Conservation (phyloP, 2,329 filamentous ascomycete genomes). For the Teratosphaeria pseudoeucalypti region DNA sequence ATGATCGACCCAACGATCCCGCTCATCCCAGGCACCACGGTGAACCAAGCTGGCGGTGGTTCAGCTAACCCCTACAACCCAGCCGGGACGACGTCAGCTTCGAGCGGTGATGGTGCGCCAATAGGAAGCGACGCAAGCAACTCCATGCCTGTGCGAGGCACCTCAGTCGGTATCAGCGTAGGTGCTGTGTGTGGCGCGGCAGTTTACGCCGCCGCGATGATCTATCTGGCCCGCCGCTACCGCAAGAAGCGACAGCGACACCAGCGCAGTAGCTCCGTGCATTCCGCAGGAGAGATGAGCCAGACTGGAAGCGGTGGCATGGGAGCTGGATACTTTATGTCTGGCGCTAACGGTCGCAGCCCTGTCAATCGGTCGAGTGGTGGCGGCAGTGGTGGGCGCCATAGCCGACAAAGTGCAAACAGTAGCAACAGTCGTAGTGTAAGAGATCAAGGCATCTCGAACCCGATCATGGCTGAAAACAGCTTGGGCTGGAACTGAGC, state of each 20-base stretch:
- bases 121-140: slow-evolving; percentile 40
- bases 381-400: slow-evolving; percentile 30
- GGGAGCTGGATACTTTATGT: slow-evolving; percentile 50
- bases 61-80: slow-evolving; percentile 32
- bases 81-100: slow-evolving; percentile 21
- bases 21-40: slow-evolving; percentile 43
- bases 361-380: slow-evolving; percentile 24
- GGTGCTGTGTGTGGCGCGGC: slow-evolving; percentile 69
- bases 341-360: slow-evolving; percentile 46
- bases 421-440: slow-evolving; percentile 58
- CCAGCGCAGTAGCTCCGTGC: slow-evolving; percentile 65
- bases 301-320: slow-evolving; percentile 29
- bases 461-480: slow-evolving; percentile 86
- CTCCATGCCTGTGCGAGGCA: slow-evolving; percentile 50
- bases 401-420: slow-evolving; percentile 40
- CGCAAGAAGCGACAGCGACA: slow-evolving; percentile 63
- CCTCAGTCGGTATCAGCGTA: slow-evolving; percentile 59
- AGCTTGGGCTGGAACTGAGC: slow-evolving; percentile 86
- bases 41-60: slow-evolving; percentile 24
- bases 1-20: slow-evolving; percentile 80
- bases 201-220: slow-evolving; percentile 90
- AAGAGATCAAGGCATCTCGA: slow-evolving; percentile 67
- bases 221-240: slow-evolving; percentile 82
- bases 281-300: slow-evolving; percentile 46
- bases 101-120: slow-evolving; percentile 38